Percentiles rank a stretch among this genome's conserved stretches.
Conservation (phyloP, 371 early-diverging fungal species). For the Saksenaea vasiformis region DNA sequence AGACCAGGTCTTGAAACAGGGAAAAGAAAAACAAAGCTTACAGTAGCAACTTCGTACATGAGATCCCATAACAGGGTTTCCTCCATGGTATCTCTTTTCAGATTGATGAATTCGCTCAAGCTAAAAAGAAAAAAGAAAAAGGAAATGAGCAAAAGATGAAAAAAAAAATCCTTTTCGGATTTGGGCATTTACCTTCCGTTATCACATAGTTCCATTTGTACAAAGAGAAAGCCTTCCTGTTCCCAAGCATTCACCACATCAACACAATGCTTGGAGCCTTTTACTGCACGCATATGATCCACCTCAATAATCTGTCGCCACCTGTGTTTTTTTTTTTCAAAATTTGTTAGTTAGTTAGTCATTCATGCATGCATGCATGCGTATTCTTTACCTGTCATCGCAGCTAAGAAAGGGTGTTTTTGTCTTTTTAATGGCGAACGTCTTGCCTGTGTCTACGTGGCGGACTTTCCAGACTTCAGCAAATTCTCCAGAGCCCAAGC, state of each 20-base stretch:
- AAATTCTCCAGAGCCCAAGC: slow-evolving; percentile 78
- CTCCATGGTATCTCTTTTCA: slow-evolving; percentile 39
- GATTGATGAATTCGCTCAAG: slow-evolving; percentile 22
- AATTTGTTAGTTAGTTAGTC: neutral
- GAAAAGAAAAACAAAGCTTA: slow-evolving; percentile 29
- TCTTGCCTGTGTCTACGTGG: slow-evolving; percentile 51
- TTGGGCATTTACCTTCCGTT: slow-evolving; percentile 63
- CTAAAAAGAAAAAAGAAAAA: no score
- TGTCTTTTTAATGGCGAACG: slow-evolving; percentile 82
- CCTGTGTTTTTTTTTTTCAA: no score
- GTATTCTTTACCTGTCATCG: slow-evolving; percentile 59
- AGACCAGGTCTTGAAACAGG: no score
- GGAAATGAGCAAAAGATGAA: slow-evolving; percentile 11
- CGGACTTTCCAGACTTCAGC: slow-evolving; percentile 77
- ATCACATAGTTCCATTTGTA: slow-evolving; percentile 88
- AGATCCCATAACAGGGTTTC: slow-evolving; percentile 81
- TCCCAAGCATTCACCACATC: slow-evolving; percentile 87
- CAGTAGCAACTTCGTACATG: slow-evolving; percentile 69
- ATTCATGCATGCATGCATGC: neutral
- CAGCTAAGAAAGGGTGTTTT: slow-evolving; percentile 68
- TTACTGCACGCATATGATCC: slow-evolving; percentile 70
- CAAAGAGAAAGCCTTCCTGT: slow-evolving; percentile 82
- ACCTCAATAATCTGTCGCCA: slow-evolving; percentile 80
- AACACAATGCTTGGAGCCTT: slow-evolving; percentile 62
- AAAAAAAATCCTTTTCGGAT: neutral